Evolutionary conservation across 768 basidiomycete species (phyloP).

Genomic region (Lentinula edodes): DNA sequence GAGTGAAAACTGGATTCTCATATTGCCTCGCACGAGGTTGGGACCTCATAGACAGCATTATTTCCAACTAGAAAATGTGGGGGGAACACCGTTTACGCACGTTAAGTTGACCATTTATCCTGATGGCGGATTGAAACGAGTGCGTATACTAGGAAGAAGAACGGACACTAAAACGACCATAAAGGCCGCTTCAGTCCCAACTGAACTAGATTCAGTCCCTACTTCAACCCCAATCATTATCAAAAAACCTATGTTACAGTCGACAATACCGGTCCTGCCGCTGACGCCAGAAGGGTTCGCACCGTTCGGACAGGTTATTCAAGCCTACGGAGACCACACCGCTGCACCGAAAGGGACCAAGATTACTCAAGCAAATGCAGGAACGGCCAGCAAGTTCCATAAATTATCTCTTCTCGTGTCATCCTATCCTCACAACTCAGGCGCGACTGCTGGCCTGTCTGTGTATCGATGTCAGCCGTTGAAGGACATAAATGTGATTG

Average conservation of each 20-base stretch:
- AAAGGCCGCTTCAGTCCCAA: background rate
- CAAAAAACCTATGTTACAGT: constrained; percentile 2
- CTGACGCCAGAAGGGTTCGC: constrained; percentile 84
- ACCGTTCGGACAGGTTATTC: constrained; percentile 86
- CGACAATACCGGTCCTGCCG: constrained; percentile 44
- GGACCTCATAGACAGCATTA: constrained; percentile 88
- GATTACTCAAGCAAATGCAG: constrained; percentile 81
- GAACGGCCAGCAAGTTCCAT: constrained; percentile 91
- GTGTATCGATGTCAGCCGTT: constrained; percentile 75
- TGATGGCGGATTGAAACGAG: constrained; percentile 91
- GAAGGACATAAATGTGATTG: constrained; percentile 32
- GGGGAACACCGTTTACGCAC: constrained; percentile 64
- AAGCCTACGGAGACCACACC: constrained; percentile 69
- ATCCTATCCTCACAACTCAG: constrained; percentile 53
- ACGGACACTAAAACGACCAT: constrained; percentile 19
- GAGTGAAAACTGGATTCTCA: constrained; percentile 59
- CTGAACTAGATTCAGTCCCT: background rate
- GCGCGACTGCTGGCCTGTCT: constrained; percentile 67
- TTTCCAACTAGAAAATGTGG: constrained; percentile 73
- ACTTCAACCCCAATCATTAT: background rate
- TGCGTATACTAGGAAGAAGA: constrained; percentile 73
- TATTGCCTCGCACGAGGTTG: constrained; percentile 74
- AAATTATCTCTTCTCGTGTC: constrained; percentile 70
- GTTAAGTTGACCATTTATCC: constrained; percentile 87
- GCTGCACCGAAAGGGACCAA: constrained; percentile 64